Percentiles rank a stretch among this genome's conserved stretches.
Conservation (phyloP, 2,329 filamentous ascomycete genomes). For the Colletotrichum orbiculare region DNA sequence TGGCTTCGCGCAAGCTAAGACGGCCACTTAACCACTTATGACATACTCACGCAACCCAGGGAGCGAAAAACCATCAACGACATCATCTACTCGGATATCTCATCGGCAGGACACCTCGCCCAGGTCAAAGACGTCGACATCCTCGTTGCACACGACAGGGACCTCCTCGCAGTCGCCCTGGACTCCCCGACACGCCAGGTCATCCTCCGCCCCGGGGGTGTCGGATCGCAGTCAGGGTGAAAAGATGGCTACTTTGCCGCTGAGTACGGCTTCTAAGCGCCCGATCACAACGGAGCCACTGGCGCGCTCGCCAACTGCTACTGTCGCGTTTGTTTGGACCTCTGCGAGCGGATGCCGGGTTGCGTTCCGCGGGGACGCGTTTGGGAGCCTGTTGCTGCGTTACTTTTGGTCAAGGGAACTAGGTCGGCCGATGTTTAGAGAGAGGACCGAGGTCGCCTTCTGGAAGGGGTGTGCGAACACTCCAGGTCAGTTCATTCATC, state of each 20-base stretch:
- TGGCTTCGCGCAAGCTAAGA: conserved; percentile 56
- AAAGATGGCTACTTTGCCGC: conserved; percentile 63
- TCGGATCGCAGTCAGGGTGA: conserved; percentile 63
- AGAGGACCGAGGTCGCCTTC: conserved; percentile 62
- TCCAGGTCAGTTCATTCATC: conserved; percentile 43
- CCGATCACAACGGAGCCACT: conserved; percentile 60
- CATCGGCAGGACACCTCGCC: conserved; percentile 52
- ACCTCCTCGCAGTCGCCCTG: conserved; percentile 62
- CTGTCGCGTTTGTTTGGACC: conserved; percentile 64
- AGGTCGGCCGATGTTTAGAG: conserved; percentile 65
- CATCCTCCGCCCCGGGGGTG: conserved; percentile 62
- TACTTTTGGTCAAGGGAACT: conserved; percentile 61
- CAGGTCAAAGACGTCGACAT: conserved; percentile 59
- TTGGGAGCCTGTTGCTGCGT: conserved; percentile 58
- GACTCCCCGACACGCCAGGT: conserved; percentile 66
- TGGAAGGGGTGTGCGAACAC: conserved; percentile 62
- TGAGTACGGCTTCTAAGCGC: conserved; percentile 63
- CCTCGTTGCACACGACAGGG: conserved; percentile 58
- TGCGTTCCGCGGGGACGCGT: conserved; percentile 62
- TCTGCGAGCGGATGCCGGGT: conserved; percentile 65
- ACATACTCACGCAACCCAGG: conserved; percentile 38
- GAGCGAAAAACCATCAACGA: conserved; percentile 61
- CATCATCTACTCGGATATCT: conserved; percentile 57
- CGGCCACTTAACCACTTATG: not conserved
- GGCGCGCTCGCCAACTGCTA: conserved; percentile 59